Evolutionary conservation across 1,139 yeast species (phyloP).

Genomic region (Geotrichum aggregatum): DNA sequence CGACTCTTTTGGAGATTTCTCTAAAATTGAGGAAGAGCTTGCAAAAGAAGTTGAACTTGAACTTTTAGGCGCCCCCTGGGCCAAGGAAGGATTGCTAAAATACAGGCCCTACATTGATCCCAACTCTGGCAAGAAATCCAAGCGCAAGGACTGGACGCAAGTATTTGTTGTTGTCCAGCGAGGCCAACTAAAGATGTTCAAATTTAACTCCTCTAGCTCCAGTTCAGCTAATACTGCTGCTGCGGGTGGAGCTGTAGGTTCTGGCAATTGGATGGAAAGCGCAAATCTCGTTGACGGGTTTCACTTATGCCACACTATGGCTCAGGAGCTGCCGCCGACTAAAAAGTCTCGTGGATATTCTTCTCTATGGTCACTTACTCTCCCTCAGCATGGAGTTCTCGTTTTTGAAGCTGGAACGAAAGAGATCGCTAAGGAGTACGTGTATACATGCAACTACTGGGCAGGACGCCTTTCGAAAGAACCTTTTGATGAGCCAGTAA

Average conservation of each 20-base stretch:
- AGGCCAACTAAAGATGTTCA: constrained; percentile 38
- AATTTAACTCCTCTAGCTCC: constrained; percentile 25
- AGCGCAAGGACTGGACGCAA: constrained; percentile 36
- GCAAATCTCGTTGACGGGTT: constrained; percentile 33
- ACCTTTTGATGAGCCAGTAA: constrained; percentile 57
- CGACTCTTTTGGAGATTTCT: constrained; percentile 31
- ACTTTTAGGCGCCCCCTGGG: constrained; percentile 69
- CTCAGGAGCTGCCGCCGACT: constrained; percentile 34
- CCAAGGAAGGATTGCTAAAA: constrained; percentile 65
- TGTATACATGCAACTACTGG: constrained; percentile 82
- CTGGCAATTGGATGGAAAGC: constrained; percentile 58
- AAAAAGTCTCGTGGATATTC: constrained; percentile 31
- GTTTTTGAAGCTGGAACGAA: constrained; percentile 51
- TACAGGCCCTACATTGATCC: constrained; percentile 44
- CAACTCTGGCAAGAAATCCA: constrained; percentile 32
- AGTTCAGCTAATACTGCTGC: constrained; percentile 12
- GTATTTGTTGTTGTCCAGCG: constrained; percentile 38
- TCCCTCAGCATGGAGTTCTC: constrained; percentile 38
- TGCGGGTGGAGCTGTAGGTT: constrained; percentile 43
- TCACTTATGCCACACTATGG: constrained; percentile 34
- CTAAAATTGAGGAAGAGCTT: constrained; percentile 32
- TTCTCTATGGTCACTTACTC: constrained; percentile 38
- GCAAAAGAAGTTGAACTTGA: constrained; percentile 57
- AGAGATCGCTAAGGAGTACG: constrained; percentile 65
- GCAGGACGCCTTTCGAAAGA: constrained; percentile 77